Evolutionary conservation across 192 early-diverging fungal genomes (phyloP), one percentile per base, ranked within the genome.

Genomic region (Cladochytrium replicatum): DNA sequence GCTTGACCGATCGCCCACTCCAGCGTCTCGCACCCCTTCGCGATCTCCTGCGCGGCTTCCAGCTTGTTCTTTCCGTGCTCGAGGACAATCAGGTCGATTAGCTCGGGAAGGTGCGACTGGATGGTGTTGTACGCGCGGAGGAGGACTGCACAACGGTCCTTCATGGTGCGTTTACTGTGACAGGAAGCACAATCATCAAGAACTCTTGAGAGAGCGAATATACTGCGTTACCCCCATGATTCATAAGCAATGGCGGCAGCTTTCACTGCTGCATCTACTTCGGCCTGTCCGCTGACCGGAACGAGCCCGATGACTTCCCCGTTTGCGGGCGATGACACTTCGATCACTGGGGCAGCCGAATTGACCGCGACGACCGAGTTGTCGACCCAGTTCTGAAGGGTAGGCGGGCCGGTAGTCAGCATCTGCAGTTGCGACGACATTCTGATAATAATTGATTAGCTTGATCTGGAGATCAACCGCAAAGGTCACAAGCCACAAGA

Each of bases 21-120:
- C 28, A 89, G 69, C 0, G 86, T 88, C 50, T 89, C 87, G 32
- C 81, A 67, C 11, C 85, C 87, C 55, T 88, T 88, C 45, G 66
- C 55, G 34, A 89, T 66, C 48, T 87, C 86, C 27, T 74, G 81
- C 13, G 73, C 37, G 5, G 86, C 86, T 57, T 89, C 87, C 0
- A 68, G 57, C 52, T 67, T 68, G 38, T 72, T 88, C 71, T 89
- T 89, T 53, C 87, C 87, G 50, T 89, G 86, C 58, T 89, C 87
- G 22, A 66, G 56, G 21, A 81, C 84, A 7, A 89, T 76, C 46
- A 88, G 58, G 34, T 72, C 78, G 0, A 78, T 82, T 9, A 89
- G 67, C 57, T 89, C 79, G 7, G 80, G 78, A 0, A 54, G 48
- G 58, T 83, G 70, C 54, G 55, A 69, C 17, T 66, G 58, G 25